A percentile compares a stretch with the other conserved stretches of the same genome.
phyloP scores from a whole-genome alignment of 257 asterid genomes.

The Solanum medicagineum region DNA sequence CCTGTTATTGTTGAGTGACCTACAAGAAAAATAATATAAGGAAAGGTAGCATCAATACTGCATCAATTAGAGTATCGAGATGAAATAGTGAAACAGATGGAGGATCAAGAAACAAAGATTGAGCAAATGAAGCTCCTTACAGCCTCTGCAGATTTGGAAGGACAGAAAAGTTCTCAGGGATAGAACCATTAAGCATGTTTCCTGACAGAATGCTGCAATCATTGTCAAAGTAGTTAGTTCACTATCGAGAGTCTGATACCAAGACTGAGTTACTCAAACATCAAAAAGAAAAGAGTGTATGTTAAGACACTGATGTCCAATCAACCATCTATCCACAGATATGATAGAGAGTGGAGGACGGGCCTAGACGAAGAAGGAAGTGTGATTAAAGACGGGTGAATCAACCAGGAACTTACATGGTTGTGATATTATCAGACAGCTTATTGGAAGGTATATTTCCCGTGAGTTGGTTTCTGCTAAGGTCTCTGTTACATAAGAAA shows the following conservation, averaged over 20 bases:
- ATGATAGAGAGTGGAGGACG: not conserved
- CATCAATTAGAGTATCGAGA: not conserved
- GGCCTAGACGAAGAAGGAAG: too few species aligned
- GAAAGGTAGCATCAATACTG: not conserved
- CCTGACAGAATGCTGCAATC: slow-evolving; percentile 30
- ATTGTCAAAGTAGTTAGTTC: not conserved
- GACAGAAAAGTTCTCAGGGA: slow-evolving; percentile 37
- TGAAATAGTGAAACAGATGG: not conserved
- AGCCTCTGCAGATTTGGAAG: slow-evolving; percentile 33
- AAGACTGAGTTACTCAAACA: not conserved
- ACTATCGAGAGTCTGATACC: not conserved
- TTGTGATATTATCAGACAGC: slow-evolving; percentile 25
- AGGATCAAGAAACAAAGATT: not conserved
- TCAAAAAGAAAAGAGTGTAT: not conserved
- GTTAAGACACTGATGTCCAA: not conserved
- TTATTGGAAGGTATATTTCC: slow-evolving; percentile 25
- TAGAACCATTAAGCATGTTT: slow-evolving; percentile 40
- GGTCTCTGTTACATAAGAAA: slow-evolving; percentile 29
- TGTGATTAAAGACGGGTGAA: not conserved
- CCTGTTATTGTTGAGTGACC: slow-evolving; percentile 26
- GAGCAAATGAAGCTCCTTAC: slow-evolving; percentile 13
- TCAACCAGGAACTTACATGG: slow-evolving; percentile 21
- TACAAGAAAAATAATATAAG: not conserved
- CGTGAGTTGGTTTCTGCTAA: slow-evolving; percentile 30
- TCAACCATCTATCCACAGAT: not conserved